These are phyloP conservation scores for Kentomonas sorsogonicus DNA, from an alignment of 208 protist genomes.

Conservation along the genomic window DNA sequence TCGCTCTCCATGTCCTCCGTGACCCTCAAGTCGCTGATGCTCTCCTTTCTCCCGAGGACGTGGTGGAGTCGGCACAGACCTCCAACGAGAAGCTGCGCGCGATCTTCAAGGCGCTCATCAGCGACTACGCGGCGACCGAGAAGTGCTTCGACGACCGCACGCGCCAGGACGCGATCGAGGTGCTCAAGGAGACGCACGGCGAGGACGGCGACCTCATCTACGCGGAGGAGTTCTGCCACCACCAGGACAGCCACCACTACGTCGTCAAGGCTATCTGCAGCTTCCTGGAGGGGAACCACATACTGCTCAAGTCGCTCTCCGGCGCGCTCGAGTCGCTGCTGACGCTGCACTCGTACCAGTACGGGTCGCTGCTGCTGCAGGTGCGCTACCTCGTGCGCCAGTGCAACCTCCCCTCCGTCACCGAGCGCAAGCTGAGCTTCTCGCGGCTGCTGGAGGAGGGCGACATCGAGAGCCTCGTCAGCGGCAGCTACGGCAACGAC, in stretches of 20 bases:
- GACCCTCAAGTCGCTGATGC: slow-evolving; percentile 38
- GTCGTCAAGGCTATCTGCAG: slow-evolving; percentile 51
- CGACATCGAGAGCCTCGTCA: slow-evolving; percentile 35
- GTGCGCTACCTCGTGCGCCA: slow-evolving; percentile 64
- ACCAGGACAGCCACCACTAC: slow-evolving; percentile 65
- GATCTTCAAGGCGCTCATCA: slow-evolving; percentile 53
- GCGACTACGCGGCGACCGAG: slow-evolving; percentile 73
- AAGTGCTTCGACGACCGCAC: slow-evolving; percentile 49
- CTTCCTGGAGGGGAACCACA: slow-evolving; percentile 49
- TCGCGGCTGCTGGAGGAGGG: slow-evolving; percentile 54
- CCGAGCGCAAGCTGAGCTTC: slow-evolving; percentile 63
- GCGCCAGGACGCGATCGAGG: slow-evolving; percentile 67
- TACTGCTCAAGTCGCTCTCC: slow-evolving; percentile 63
- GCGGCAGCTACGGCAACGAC: slow-evolving; percentile 62
- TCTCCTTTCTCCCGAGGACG: slow-evolving; percentile 35
- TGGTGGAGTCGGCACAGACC: slow-evolving; percentile 14
- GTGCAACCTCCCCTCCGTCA: slow-evolving; percentile 64
- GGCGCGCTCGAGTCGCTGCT: slow-evolving; percentile 41
- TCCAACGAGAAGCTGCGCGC: slow-evolving; percentile 56
- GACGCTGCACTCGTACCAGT: slow-evolving; percentile 36
- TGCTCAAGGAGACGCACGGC: slow-evolving; percentile 40
- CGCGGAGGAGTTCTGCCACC: slow-evolving; percentile 66
- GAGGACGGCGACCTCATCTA: slow-evolving; percentile 35
- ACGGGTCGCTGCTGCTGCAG: slow-evolving; percentile 65
- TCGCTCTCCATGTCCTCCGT: slow-evolving; percentile 66